Conservation (phyloP, 371 early-diverging fungal species). For the Mortierella sp. region DNA sequence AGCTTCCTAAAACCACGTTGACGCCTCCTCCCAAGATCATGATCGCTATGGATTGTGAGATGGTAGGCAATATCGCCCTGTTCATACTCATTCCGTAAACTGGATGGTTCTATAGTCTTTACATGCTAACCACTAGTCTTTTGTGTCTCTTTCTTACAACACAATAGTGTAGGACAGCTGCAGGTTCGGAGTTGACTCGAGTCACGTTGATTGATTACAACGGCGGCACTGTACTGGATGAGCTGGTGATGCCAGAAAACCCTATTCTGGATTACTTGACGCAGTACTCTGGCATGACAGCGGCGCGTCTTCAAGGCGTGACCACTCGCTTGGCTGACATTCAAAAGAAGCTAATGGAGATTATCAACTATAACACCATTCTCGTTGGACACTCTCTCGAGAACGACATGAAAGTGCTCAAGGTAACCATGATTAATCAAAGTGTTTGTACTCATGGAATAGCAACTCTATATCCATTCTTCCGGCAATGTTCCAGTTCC, state of each 20-base stretch:
- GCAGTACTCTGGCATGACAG: conserved; percentile 77
- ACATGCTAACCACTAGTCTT: neutral
- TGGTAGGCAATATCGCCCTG: no score
- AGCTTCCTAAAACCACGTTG: conserved; percentile 37
- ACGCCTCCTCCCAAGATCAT: conserved; percentile 54
- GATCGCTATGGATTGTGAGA: conserved; percentile 87
- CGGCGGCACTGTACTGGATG: conserved; percentile 70
- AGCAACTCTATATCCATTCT: no score
- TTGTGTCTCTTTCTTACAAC: neutral
- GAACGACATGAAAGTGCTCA: conserved; percentile 76
- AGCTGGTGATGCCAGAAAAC: conserved; percentile 73
- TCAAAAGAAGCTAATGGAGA: conserved; percentile 63
- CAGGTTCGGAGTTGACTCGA: conserved; percentile 79
- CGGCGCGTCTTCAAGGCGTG: conserved; percentile 62
- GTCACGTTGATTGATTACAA: conserved; percentile 70
- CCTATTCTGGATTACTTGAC: conserved; percentile 81
- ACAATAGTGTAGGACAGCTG: conserved; percentile 69
- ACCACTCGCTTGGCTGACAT: conserved; percentile 69
- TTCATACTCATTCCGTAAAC: no score
- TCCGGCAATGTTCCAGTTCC: no score
- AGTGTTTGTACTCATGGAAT: no score
- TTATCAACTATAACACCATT: conserved; percentile 71
- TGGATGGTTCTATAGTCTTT: no score
- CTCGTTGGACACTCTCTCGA: conserved; percentile 82
- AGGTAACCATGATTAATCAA: conserved; percentile 30